A percentile compares a stretch with the other conserved stretches of the same genome.
These are phyloP conservation scores for Jacaranda mimosifolia DNA, from an alignment of 257 asterid genomes.

Conservation along the genomic window DNA sequence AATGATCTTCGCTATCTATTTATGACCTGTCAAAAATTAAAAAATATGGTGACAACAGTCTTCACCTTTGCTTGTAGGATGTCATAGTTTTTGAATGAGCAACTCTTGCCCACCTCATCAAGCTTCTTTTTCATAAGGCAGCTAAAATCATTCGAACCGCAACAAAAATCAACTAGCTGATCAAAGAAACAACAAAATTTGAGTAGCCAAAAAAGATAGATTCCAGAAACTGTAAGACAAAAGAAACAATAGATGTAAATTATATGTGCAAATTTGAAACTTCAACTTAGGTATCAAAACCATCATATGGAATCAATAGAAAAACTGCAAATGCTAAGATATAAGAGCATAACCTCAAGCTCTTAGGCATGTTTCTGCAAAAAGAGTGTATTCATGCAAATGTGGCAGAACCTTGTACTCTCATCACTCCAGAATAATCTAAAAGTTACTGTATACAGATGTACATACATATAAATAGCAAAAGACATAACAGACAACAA, in stretches of 20 bases:
- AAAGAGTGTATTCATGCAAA: neutral
- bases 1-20: neutral
- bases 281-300: neutral
- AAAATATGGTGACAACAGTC: neutral
- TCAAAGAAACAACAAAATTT: constrained; percentile 37
- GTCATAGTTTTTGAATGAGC: constrained; percentile 85
- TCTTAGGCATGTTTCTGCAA: neutral
- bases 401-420: neutral
- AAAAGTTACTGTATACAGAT: neutral
- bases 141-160: constrained; percentile 95
- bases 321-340: neutral
- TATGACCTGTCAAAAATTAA: neutral
- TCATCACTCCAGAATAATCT: neutral
- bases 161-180: constrained; percentile 94
- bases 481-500: neutral
- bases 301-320: neutral
- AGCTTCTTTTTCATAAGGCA: constrained; percentile 79
- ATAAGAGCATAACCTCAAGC: neutral
- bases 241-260: constrained; percentile 1
- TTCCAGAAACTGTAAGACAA: neutral
- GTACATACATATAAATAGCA: neutral
- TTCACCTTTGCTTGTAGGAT: constrained; percentile 71
- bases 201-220: neutral
- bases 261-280: too few species aligned
- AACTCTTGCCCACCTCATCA: constrained; percentile 66